A percentile compares a stretch with the other conserved stretches of the same genome.
Evolutionary conservation across 495 filamentous ascomycete species (phyloP).

Genomic region (Neurospora cerealis): DNA sequence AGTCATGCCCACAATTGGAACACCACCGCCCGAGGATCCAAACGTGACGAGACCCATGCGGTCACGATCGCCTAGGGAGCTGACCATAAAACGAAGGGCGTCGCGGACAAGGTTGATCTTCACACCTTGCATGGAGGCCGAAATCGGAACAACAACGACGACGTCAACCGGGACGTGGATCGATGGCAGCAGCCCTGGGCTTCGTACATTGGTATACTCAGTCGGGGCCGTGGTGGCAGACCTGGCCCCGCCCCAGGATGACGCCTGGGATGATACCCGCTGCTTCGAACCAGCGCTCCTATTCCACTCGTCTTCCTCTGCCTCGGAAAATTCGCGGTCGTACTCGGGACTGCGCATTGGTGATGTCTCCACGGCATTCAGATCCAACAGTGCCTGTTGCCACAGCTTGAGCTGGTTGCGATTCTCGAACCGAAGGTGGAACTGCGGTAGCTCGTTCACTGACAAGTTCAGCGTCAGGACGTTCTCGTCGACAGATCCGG

Average conservation of each 20-base stretch:
- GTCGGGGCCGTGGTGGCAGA: constrained; percentile 70
- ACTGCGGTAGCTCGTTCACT: constrained; percentile 90
- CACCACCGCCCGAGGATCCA: constrained; percentile 86
- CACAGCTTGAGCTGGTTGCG: constrained; percentile 80
- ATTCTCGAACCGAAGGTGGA: constrained; percentile 86
- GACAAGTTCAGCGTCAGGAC: constrained; percentile 86
- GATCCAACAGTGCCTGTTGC: constrained; percentile 78
- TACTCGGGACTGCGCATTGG: constrained; percentile 58
- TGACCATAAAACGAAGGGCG: constrained; percentile 84
- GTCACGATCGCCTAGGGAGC: constrained; percentile 84
- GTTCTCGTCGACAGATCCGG: constrained; percentile 56
- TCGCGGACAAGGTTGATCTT: constrained; percentile 97
- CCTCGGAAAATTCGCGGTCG: constrained; percentile 69
- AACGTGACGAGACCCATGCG: constrained; percentile 98
- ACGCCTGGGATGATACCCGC: constrained; percentile 79
- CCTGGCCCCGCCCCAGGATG: constrained; percentile 72
- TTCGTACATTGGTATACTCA: constrained; percentile 61
- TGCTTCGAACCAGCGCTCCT: constrained; percentile 49
- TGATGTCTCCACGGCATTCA: constrained; percentile 57
- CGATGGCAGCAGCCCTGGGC: constrained; percentile 41
- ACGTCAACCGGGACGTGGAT: constrained; percentile 91
- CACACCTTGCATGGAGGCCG: constrained; percentile 96
- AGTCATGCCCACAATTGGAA: constrained; percentile 95
- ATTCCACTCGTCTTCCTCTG: constrained; percentile 87
- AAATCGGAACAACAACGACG: constrained; percentile 93